These are phyloP conservation scores for Starmerella powellii DNA, from an alignment of 805 yeast species.

Conservation along the genomic window DNA sequence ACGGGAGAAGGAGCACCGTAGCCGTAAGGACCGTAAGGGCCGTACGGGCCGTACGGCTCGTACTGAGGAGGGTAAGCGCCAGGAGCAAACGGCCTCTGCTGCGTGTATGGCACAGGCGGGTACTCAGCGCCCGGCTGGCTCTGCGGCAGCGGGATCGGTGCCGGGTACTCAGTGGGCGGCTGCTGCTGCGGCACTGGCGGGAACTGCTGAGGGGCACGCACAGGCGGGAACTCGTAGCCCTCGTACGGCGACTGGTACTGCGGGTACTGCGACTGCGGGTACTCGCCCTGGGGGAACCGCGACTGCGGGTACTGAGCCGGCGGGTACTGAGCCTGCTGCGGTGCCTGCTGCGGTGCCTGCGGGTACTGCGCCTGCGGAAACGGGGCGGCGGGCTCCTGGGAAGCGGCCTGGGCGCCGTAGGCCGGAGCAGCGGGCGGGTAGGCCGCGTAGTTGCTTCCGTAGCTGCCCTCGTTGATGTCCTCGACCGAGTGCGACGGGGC, in stretches of 20 bases:
- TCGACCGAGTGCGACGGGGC: background rate
- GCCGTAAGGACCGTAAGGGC: background rate
- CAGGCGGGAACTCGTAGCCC: too few species aligned
- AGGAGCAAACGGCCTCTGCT: background rate
- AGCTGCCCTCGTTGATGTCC: constrained; percentile 7
- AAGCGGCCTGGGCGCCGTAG: background rate
- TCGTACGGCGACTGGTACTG: too few species aligned
- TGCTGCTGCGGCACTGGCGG: too few species aligned
- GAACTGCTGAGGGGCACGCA: too few species aligned
- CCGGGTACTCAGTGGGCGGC: too few species aligned
- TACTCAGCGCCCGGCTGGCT: too few species aligned
- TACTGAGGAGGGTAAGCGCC: background rate
- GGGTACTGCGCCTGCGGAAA: background rate
- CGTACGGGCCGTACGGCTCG: constrained; percentile 5
- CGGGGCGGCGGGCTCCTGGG: background rate
- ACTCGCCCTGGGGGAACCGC: background rate
- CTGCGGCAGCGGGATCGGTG: too few species aligned
- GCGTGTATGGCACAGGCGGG: too few species aligned
- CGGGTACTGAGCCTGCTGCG: background rate
- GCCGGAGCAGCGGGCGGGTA: background rate
- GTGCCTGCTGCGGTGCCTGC: background rate
- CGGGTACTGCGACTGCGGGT: too few species aligned
- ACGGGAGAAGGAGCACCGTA: background rate
- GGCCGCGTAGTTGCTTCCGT: constrained; percentile 1
- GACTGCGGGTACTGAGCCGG: constrained; percentile 1